A percentile compares a stretch with the other conserved stretches of the same genome.
These are phyloP conservation scores for Ajuga chamaepitys DNA, from an alignment of 257 asterid species.

Conservation along the genomic window DNA sequence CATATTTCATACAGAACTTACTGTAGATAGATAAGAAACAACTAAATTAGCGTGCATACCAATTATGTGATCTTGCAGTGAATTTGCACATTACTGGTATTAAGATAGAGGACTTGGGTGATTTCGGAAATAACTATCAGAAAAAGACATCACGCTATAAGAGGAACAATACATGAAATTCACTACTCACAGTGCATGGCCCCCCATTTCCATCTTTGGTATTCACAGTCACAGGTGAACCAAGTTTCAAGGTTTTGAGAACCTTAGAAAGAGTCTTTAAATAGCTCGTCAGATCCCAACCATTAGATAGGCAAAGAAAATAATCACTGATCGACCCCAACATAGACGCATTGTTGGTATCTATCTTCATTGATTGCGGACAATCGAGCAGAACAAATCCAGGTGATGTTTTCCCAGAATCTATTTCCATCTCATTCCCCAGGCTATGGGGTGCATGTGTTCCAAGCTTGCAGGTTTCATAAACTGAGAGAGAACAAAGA, in stretches of 20 bases:
- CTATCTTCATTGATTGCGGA: slow-evolving; percentile 99
- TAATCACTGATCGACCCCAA: slow-evolving; percentile 97
- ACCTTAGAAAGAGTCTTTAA: slow-evolving; percentile 88
- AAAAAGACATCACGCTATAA: background rate
- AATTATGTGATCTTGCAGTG: slow-evolving; percentile 1
- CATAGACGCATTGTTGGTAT: slow-evolving; percentile 85
- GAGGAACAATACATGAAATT: slow-evolving; percentile 1
- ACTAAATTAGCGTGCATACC: background rate
- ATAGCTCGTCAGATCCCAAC: slow-evolving; percentile 96
- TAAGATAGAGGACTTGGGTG: background rate
- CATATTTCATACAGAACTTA: background rate
- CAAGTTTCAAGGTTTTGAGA: slow-evolving; percentile 68
- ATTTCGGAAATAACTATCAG: background rate
- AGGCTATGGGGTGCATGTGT: slow-evolving; percentile 79
- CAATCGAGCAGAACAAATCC: slow-evolving; percentile 94
- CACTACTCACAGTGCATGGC: slow-evolving; percentile 73
- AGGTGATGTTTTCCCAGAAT: slow-evolving; percentile 65
- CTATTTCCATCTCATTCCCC: slow-evolving; percentile 89
- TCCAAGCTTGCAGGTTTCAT: slow-evolving; percentile 95
- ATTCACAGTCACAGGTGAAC: slow-evolving; percentile 60
- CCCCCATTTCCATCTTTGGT: slow-evolving; percentile 85
- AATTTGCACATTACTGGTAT: background rate
- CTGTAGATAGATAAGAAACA: background rate
- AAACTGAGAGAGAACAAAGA: slow-evolving; percentile 36
- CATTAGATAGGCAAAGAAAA: slow-evolving; percentile 93